Conservation (phyloP, 257 asterid species). For the Dorcoceras hygrometricum region DNA sequence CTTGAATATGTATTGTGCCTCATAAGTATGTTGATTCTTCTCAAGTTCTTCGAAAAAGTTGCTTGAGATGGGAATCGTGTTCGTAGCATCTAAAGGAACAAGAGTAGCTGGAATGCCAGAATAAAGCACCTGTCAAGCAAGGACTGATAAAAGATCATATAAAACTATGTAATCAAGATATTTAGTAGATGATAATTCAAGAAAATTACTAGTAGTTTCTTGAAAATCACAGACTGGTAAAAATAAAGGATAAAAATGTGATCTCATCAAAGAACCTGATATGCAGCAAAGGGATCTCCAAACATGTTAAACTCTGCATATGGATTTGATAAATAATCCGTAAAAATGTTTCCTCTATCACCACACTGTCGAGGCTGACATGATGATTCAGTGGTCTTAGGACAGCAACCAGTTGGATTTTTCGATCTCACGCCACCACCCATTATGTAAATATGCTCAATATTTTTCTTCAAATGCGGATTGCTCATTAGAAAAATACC, state of each 20-base stretch:
- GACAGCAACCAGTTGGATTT: constrained; percentile 79
- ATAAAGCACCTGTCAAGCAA: constrained; percentile 58
- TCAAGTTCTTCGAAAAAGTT: constrained; percentile 52
- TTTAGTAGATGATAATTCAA: not conserved
- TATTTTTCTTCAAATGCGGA: constrained; percentile 67
- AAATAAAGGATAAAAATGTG: not conserved
- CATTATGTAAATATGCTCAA: constrained; percentile 72
- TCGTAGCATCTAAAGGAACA: constrained; percentile 88
- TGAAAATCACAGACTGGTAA: not conserved
- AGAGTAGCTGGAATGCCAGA: constrained; percentile 81
- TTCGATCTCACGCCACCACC: constrained; percentile 76
- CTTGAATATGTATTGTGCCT: constrained; percentile 83
- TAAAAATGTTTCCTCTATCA: constrained; percentile 64
- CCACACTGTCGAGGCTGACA: constrained; percentile 70
- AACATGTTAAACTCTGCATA: constrained; percentile 81
- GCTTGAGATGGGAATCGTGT: constrained; percentile 65
- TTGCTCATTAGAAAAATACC: constrained; percentile 69
- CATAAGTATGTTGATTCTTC: constrained; percentile 67
- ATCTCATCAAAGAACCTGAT: constrained; percentile 53
- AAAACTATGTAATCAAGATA: not conserved
- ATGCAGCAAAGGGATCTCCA: constrained; percentile 90
- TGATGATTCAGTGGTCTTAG: constrained; percentile 41
- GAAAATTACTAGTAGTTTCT: not conserved
- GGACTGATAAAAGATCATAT: not conserved
- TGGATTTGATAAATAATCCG: constrained; percentile 66